A percentile compares a stretch with the other conserved stretches of the same genome.
phyloP scores from a whole-genome alignment of 2,329 filamentous ascomycete species.

The Pseudogymnoascus sp. region DNA sequence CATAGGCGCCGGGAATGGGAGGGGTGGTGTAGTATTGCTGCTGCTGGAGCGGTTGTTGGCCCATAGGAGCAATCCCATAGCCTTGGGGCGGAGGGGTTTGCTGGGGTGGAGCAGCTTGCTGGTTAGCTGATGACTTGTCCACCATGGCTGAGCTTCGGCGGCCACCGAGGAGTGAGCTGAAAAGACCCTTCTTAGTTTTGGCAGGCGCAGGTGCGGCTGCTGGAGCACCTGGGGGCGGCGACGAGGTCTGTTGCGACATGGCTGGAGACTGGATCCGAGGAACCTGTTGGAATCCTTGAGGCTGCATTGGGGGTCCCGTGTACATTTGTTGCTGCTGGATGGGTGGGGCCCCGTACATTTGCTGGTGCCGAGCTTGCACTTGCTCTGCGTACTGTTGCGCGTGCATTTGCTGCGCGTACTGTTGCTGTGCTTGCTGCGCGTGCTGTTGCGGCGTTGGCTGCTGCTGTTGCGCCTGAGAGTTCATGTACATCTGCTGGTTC shows the following conservation, averaged over 20 bases:
- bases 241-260: not conserved
- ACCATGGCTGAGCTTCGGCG: not conserved
- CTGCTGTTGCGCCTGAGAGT: slow-evolving; percentile 11
- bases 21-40: slow-evolving; percentile 22
- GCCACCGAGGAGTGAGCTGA: not conserved
- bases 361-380: slow-evolving; percentile 8
- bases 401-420: slow-evolving; percentile 11
- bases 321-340: slow-evolving; percentile 3
- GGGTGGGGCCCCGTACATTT: not conserved
- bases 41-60: slow-evolving; percentile 16
- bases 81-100: not conserved
- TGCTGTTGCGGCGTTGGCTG: slow-evolving; percentile 13
- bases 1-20: slow-evolving; percentile 26
- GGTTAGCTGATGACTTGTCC: not conserved
- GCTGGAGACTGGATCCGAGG: slow-evolving; percentile 6
- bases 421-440: not conserved
- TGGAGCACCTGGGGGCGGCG: not conserved
- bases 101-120: not conserved
- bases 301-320: not conserved
- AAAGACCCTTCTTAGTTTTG: not conserved
- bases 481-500: not conserved
- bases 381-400: slow-evolving; percentile 2
- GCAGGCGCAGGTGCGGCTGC: not conserved
- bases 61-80: slow-evolving; percentile 5
- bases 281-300: not conserved